phyloP scores from a whole-genome alignment of 352 stramenopile species.

The Globisporangium heterothallicum region DNA sequence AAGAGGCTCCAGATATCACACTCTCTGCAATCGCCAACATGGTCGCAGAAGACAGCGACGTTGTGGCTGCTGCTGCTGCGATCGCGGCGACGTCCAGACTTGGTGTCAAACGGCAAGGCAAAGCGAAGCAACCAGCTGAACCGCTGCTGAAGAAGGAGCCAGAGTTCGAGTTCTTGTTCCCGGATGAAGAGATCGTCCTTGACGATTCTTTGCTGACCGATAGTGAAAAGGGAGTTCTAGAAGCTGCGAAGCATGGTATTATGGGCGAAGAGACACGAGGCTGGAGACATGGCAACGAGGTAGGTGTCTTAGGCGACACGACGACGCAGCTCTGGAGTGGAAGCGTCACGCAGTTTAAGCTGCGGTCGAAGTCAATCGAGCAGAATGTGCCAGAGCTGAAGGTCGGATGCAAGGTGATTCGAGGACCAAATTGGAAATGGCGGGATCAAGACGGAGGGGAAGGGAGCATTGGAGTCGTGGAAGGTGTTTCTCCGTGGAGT shows the following conservation, averaged over 20 bases:
- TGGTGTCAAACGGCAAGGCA: slow-evolving; percentile 33
- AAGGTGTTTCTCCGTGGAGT: slow-evolving; percentile 85
- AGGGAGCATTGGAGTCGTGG: slow-evolving; percentile 74
- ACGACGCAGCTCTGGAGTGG: slow-evolving; percentile 74
- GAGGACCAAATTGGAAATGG: slow-evolving; percentile 89
- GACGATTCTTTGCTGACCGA: slow-evolving; percentile 54
- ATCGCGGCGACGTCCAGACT: slow-evolving; percentile 38
- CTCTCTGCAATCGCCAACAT: slow-evolving; percentile 84
- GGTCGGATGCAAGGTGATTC: slow-evolving; percentile 84
- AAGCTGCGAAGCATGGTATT: slow-evolving; percentile 67
- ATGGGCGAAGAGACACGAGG: slow-evolving; percentile 43
- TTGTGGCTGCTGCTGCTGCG: slow-evolving; percentile 44
- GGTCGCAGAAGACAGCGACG: slow-evolving; percentile 75
- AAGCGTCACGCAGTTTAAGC: slow-evolving; percentile 59
- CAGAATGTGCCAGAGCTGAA: slow-evolving; percentile 50
- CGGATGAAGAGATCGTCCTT: slow-evolving; percentile 52
- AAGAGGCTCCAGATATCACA: slow-evolving; percentile 72
- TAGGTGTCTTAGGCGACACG: slow-evolving; percentile 67
- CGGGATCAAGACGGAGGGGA: slow-evolving; percentile 85
- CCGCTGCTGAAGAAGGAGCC: slow-evolving; percentile 17
- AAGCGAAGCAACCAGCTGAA: slow-evolving; percentile 12
- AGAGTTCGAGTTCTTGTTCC: slow-evolving; percentile 64
- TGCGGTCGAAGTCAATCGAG: slow-evolving; percentile 40
- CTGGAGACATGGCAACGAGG: slow-evolving; percentile 72
- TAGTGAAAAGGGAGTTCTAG: slow-evolving; percentile 43